Evolutionary conservation across 345 rosid genomes (phyloP).

Genomic region (Euclidium syriacum): DNA sequence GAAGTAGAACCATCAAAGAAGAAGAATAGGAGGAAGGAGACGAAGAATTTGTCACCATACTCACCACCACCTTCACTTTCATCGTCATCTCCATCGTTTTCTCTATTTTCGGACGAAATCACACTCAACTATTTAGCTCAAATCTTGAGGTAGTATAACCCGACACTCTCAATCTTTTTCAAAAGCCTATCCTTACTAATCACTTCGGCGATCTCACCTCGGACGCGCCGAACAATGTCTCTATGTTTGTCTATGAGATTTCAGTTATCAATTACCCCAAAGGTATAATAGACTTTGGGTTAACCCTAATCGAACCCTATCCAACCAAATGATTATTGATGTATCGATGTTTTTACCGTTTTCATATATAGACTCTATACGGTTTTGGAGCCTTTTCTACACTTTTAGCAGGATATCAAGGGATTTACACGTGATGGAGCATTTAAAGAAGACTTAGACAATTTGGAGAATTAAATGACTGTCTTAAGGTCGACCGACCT

Average conservation of each 20-base stretch:
- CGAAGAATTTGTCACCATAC: neutral
- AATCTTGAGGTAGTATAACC: neutral
- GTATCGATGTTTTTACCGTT: too few species aligned
- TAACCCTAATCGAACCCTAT: neutral
- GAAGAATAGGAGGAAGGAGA: neutral
- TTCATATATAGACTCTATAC: too few species aligned
- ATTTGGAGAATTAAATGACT: too few species aligned
- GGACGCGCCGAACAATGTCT: neutral
- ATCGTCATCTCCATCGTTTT: neutral
- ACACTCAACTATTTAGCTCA: neutral
- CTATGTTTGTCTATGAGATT: neutral
- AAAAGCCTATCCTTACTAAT: neutral
- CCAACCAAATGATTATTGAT: neutral
- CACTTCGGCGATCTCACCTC: neutral
- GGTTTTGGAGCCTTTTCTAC: too few species aligned
- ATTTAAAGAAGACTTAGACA: too few species aligned
- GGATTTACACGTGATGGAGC: too few species aligned
- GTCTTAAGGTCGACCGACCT: too few species aligned
- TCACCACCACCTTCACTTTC: neutral
- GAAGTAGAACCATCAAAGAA: neutral
- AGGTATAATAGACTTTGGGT: neutral
- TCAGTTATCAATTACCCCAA: neutral
- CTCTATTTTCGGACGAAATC: neutral
- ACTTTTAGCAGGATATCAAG: too few species aligned
- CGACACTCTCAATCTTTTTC: neutral